Base-by-base conservation (phyloP, 805 yeast species). In the Hanseniaspora thailandica region DNA sequence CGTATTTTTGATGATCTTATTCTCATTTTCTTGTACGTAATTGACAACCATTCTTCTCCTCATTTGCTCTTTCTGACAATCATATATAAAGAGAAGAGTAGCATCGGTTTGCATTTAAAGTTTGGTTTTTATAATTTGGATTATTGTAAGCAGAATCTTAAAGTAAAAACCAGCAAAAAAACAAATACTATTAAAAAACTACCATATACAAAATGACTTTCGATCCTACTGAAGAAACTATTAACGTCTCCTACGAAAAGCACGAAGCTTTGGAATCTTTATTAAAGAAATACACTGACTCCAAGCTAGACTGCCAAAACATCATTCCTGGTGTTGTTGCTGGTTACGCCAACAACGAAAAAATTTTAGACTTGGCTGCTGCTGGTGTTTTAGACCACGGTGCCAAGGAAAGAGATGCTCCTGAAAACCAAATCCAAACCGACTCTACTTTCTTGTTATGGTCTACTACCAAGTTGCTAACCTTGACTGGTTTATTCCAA, bases 391-490 rank as follows among this genome's bases (percentile, higher is more conserved):
- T 31, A 41, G 51, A 45, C n/a, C 39, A 51, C 25, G n/a, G 47
- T n/a, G 45, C 35, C 20, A 45, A 47, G 31, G 33, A 47, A 25
- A 40, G 49, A 25, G 43, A 47, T 26, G 36, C 47, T 13, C 17
- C 22, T 35, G 30, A 36, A 34, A 48, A 51, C 25, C 53, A 48
- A 23, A 51, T 50, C 34, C 44, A 58, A 22, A 55, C 54, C 6
- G 65, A 66, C 44, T 56, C 61, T 19, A 49, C 57, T 3, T 62
- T 64, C 48, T 58, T 63, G 40, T 55, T 66, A 23, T 68, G 60
- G 53, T 67, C 71, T 1, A 60, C 65, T 34, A 61, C 71, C n/a
- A 68, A 68, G 55, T 55, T 66, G 9, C 30, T 66, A n/a, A 61
- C 67, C n/a, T 52, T 60, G 4, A 62, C 66, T 25, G 69, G 65